These are phyloP conservation scores for Xylaria nigripes DNA, from an alignment of 495 filamentous ascomycete genomes.

Conservation along the genomic window DNA sequence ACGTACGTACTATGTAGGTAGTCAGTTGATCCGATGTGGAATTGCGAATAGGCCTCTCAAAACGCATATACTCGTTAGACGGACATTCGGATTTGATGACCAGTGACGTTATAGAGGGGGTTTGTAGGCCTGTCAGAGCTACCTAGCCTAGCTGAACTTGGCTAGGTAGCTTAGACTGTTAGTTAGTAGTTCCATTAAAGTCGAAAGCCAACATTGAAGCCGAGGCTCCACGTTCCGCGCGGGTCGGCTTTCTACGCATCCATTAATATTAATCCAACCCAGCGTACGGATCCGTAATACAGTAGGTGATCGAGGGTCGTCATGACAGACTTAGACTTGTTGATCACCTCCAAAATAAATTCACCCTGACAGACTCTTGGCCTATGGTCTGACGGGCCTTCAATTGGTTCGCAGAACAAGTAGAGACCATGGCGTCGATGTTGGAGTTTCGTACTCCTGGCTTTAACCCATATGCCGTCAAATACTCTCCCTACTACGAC, in stretches of 20 bases:
- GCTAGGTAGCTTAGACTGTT: not conserved
- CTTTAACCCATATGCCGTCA: conserved; percentile 89
- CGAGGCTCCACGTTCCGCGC: conserved; percentile 14
- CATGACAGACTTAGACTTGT: not conserved
- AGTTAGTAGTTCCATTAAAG: too few relatives aligned
- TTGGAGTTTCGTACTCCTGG: conserved; percentile 87
- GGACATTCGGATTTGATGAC: not conserved
- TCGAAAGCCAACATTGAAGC: conserved; percentile 2
- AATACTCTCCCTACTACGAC: conserved; percentile 97
- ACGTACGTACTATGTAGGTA: too few relatives aligned
- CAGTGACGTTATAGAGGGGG: too few relatives aligned
- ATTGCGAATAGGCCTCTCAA: too few relatives aligned
- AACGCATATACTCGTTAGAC: not conserved
- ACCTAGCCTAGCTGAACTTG: not conserved
- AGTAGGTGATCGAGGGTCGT: not conserved
- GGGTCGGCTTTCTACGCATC: not conserved
- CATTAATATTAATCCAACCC: not conserved
- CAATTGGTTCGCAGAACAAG: not conserved
- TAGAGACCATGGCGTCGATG: conserved; percentile 50
- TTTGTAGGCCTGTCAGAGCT: too few relatives aligned
- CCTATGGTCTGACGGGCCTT: conserved; percentile 9
- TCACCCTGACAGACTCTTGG: conserved; percentile 14
- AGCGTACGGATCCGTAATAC: too few relatives aligned
- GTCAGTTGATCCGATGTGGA: too few relatives aligned
- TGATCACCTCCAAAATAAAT: not conserved